Evolutionary conservation across 345 rosid species (phyloP).

Genomic region (Melaleuca quinquenervia): DNA sequence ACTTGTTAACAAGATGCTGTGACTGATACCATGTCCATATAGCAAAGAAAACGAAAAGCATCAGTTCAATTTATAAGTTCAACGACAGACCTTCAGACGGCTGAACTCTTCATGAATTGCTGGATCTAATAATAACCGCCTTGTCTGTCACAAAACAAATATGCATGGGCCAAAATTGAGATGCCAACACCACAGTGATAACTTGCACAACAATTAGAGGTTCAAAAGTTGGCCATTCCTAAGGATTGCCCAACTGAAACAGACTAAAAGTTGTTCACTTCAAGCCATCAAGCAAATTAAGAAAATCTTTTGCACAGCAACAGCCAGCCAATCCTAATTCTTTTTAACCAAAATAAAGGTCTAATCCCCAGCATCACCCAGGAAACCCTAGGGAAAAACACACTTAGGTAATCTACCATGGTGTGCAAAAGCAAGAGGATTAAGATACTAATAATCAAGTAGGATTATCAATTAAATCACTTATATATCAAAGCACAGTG

Average conservation of each 20-base stretch:
- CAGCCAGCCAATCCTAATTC: not conserved
- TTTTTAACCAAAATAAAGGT: not conserved
- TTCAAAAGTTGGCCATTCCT: not conserved
- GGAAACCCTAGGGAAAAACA: not conserved
- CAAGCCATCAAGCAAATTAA: not conserved
- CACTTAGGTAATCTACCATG: not conserved
- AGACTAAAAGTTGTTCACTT: not conserved
- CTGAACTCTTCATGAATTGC: conserved; percentile 96
- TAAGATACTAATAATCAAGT: not conserved
- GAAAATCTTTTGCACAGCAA: not conserved
- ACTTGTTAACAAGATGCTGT: not conserved
- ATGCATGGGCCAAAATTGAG: not conserved
- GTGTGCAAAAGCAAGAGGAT: not conserved
- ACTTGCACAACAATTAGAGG: not conserved
- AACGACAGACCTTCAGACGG: conserved; percentile 54
- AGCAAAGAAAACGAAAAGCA: not conserved
- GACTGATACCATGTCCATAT: not conserved
- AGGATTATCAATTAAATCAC: not conserved
- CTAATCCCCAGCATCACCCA: not conserved
- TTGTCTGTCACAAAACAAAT: conserved; percentile 44
- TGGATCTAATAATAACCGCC: conserved; percentile 89
- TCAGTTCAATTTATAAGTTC: conserved; percentile 8
- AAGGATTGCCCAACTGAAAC: not conserved
- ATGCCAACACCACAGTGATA: not conserved
- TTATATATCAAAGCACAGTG: not conserved